phyloP scores from a whole-genome alignment of 1,139 yeast genomes.

The Suzukiozyma palmioleophila region DNA sequence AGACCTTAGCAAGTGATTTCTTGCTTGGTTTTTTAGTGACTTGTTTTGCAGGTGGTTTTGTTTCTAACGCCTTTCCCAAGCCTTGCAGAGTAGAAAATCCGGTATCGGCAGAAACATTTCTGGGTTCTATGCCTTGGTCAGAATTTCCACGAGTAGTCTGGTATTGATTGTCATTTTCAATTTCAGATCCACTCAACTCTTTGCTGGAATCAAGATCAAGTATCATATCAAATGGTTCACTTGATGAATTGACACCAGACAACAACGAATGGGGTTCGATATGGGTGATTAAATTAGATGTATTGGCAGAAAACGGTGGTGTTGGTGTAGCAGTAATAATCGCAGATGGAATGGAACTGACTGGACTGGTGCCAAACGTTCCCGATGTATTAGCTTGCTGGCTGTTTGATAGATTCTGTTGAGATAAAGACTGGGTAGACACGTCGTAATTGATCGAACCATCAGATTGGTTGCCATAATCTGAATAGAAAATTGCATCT shows the following conservation, averaged over 20 bases:
- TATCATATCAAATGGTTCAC: conserved; percentile 3
- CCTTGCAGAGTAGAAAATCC: neutral
- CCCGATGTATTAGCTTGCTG: neutral
- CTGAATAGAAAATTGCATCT: neutral
- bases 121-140: neutral
- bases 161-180: no score
- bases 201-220: neutral
- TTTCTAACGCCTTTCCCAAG: neutral
- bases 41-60: neutral
- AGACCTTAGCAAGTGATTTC: conserved; percentile 6
- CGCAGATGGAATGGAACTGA: neutral
- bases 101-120: neutral
- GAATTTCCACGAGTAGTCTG: no score
- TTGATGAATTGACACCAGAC: neutral
- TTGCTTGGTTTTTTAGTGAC: conserved; percentile 12
- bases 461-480: neutral
- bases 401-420: neutral
- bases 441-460: neutral
- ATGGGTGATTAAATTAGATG: neutral
- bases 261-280: neutral
- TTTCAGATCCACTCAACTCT: no score
- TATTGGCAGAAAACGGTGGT: neutral
- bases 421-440: neutral
- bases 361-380: neutral
- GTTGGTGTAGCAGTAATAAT: neutral